Evolutionary conservation across 192 early-diverging fungal species (phyloP).

Genomic region (Coemansia sp.): DNA sequence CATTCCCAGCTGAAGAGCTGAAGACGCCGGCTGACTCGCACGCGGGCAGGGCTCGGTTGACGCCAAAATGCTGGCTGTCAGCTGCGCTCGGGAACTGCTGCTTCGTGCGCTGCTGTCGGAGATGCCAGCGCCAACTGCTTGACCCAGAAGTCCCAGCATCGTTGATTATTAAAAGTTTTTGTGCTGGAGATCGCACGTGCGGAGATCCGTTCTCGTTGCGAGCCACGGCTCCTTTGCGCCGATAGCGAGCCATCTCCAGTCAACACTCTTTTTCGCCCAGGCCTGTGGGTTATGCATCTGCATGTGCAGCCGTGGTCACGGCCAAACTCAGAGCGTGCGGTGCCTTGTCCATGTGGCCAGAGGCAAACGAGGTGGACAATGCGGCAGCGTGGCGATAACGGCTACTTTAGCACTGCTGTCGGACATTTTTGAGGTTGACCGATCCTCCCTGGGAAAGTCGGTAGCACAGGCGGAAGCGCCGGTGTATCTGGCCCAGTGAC

Average conservation of each 20-base stretch:
- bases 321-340: not conserved
- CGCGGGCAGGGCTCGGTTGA: slow-evolving; percentile 4
- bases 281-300: not conserved
- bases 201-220: slow-evolving; percentile 6
- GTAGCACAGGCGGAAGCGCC: slow-evolving; percentile 1
- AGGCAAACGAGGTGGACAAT: slow-evolving; percentile 1
- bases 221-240: not conserved
- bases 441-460: not conserved
- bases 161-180: not conserved
- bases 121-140: not conserved
- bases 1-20: not conserved
- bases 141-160: not conserved
- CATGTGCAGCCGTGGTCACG: slow-evolving; percentile 1
- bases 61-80: not conserved
- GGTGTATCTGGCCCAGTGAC: slow-evolving; percentile 4
- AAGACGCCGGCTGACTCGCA: slow-evolving; percentile 1
- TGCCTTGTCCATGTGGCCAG: not conserved
- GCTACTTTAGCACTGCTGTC: not conserved
- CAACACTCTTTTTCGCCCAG: not conserved
- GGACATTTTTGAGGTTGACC: not conserved
- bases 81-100: not conserved
- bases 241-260: not conserved
- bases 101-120: not conserved
- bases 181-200: not conserved
- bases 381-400: not conserved